Base-by-base conservation (phyloP, 768 basidiomycete species). In the Mycena capillaripes region DNA sequence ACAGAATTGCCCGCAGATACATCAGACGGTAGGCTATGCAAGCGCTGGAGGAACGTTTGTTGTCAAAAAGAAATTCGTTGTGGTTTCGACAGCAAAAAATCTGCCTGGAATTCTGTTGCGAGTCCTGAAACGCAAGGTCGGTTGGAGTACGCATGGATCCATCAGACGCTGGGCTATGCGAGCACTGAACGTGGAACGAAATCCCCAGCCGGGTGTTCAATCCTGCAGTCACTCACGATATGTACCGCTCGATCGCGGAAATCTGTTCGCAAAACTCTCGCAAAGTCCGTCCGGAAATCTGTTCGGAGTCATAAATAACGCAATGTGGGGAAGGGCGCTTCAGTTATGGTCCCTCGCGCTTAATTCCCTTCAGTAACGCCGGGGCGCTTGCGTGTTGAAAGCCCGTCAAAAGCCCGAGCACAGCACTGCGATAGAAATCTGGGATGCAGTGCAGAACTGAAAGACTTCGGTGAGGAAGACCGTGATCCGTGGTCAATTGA, bases 401-500 rank as follows among this genome's bases (percentile, higher is more conserved):
- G 23, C 34, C 34, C 7, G 12, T 36, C 34, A 12, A 36, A 36
- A 29, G 6, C 60, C 34, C 23, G 44, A 67, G 66, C 57, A 53
- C 9, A 25, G 62, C 56, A 58, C 23, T 25, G 48, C 11, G 25
- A 29, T 34, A 19, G 30, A 56, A n/a, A n/a, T n/a, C 38, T 10
- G 38, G 16, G 38, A 10, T 7, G 25, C 11, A 4, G 55, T n/a
- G 7, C 32, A 56, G 8, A 58, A 58, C 36, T 48, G 23, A 34
- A 50, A n/a, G 38, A 19, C 56, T 9, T 53, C 21, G 56, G 29
- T 38, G 30, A 32, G 53, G 9, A 65, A 30, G 25, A 10, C 70
- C 63, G 48, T 52, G 57, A 71, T 65, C 57, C 53, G 42, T 62
- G 9, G 32, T 17, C 14, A 65, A 27, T 36, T 38, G 50, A 61